Conservation (phyloP, 768 basidiomycete species). For the Pulveroboletus sp. region DNA sequence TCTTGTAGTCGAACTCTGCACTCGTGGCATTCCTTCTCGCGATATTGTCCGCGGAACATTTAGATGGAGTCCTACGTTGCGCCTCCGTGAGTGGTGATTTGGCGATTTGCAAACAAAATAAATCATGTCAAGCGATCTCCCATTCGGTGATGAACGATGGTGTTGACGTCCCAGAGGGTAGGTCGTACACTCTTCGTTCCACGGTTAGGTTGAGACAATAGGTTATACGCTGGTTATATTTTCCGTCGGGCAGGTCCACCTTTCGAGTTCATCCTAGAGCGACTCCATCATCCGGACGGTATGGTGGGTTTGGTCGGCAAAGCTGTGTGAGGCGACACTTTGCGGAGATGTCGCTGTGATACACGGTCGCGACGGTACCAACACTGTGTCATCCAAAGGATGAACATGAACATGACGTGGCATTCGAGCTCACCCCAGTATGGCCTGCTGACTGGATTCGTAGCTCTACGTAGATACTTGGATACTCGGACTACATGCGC, state of each 20-base stretch:
- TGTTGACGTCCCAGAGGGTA: constrained; percentile 4
- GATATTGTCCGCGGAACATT: constrained; percentile 33
- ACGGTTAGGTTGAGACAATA: background rate
- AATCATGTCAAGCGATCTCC: background rate
- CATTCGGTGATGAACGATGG: too few relatives aligned
- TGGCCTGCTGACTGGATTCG: too few relatives aligned
- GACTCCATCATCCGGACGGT: too few relatives aligned
- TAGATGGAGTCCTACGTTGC: constrained; percentile 13
- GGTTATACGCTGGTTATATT: background rate
- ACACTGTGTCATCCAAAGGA: constrained; percentile 12
- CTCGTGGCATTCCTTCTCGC: constrained; percentile 10
- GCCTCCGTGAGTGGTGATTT: constrained; percentile 11
- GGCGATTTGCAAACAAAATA: background rate
- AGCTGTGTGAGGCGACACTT: constrained; percentile 17
- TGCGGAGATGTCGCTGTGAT: constrained; percentile 14
- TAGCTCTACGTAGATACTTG: too few relatives aligned
- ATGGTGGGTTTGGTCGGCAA: constrained; percentile 7
- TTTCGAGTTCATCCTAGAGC: too few relatives aligned
- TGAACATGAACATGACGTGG: constrained; percentile 6
- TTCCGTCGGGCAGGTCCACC: constrained; percentile 17
- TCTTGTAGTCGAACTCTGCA: constrained; percentile 6
- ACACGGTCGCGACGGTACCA: constrained; percentile 15
- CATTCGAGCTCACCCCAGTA: background rate
- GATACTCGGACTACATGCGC: too few relatives aligned
- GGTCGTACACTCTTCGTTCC: background rate